Percentiles rank a stretch among this genome's conserved stretches.
Evolutionary conservation across 768 basidiomycete species (phyloP).

Genomic region (Russula lepida): DNA sequence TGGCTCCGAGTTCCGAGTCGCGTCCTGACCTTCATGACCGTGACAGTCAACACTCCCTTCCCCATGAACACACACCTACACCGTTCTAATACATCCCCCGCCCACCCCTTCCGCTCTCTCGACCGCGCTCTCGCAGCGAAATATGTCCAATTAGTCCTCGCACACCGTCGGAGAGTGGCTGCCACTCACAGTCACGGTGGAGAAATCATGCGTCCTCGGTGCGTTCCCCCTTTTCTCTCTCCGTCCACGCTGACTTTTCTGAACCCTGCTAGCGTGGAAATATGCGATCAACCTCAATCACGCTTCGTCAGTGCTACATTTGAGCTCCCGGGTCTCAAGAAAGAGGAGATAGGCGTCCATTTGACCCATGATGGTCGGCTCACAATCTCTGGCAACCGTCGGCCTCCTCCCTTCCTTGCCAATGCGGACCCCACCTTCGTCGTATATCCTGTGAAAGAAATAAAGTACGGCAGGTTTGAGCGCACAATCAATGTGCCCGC

Average conservation of each 20-base stretch:
- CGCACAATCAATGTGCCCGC: slow-evolving; percentile 17
- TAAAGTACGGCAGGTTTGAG: slow-evolving; percentile 21
- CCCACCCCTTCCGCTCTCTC: slow-evolving; percentile 12
- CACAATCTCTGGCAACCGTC: slow-evolving; percentile 39
- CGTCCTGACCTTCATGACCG: slow-evolving; percentile 13
- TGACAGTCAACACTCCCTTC: slow-evolving; percentile 13
- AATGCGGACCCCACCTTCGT: slow-evolving; percentile 5
- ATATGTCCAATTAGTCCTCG: slow-evolving; percentile 18
- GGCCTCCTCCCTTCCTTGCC: slow-evolving; percentile 20
- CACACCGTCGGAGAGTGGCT: slow-evolving; percentile 16
- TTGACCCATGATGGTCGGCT: slow-evolving; percentile 38
- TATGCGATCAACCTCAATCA: slow-evolving; percentile 37
- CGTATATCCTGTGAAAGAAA: slow-evolving; percentile 17
- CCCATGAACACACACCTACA: slow-evolving; percentile 7
- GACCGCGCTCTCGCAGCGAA: slow-evolving; percentile 17
- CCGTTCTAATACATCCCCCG: background rate
- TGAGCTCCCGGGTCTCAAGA: slow-evolving; percentile 47
- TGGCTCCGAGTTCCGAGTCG: no score
- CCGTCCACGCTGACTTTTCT: background rate
- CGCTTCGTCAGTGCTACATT: slow-evolving; percentile 43
- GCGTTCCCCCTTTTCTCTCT: background rate
- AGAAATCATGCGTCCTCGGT: slow-evolving; percentile 19
- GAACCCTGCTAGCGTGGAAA: slow-evolving; percentile 35
- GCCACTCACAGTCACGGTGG: slow-evolving; percentile 6
- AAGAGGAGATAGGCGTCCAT: slow-evolving; percentile 41